phyloP scores from a whole-genome alignment of 306 rosid species.

The Cucurbita moschata region DNA sequence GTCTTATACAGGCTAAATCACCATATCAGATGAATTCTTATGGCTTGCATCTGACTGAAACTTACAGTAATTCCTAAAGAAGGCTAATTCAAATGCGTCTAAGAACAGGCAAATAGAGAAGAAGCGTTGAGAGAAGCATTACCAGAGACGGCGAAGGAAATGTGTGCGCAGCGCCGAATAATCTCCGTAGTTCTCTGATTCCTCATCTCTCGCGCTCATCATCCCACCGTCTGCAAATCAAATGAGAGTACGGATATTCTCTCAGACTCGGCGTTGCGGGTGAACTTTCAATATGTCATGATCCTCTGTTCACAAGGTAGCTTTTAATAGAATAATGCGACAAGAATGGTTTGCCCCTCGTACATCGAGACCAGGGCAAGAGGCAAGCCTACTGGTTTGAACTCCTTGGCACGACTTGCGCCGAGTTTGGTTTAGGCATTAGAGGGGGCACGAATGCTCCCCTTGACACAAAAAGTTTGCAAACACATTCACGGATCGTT shows the following conservation, averaged over 20 bases:
- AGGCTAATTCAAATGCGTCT: neutral
- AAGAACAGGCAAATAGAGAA: neutral
- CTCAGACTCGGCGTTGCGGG: neutral
- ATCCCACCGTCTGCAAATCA: neutral
- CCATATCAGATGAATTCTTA: neutral
- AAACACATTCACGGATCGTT: too few relatives aligned
- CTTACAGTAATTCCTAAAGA: neutral
- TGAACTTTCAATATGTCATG: neutral
- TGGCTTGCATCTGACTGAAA: neutral
- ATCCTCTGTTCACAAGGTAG: too few relatives aligned
- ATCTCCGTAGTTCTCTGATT: neutral
- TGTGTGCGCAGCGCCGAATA: slow-evolving; percentile 7
- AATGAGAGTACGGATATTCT: neutral
- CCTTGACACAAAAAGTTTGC: too few relatives aligned
- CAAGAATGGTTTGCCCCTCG: too few relatives aligned
- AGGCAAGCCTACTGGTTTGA: too few relatives aligned
- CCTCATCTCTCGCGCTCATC: neutral
- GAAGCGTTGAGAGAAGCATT: neutral
- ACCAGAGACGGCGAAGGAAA: slow-evolving; percentile 30
- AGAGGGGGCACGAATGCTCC: too few relatives aligned
- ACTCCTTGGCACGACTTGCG: too few relatives aligned
- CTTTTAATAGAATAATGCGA: too few relatives aligned
- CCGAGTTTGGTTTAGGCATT: too few relatives aligned
- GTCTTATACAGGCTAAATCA: neutral
- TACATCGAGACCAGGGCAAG: too few relatives aligned